A percentile compares a stretch with the other conserved stretches of the same genome.
Conservation (phyloP, 176 grass and related monocot genomes). For the Olyra latifolia region DNA sequence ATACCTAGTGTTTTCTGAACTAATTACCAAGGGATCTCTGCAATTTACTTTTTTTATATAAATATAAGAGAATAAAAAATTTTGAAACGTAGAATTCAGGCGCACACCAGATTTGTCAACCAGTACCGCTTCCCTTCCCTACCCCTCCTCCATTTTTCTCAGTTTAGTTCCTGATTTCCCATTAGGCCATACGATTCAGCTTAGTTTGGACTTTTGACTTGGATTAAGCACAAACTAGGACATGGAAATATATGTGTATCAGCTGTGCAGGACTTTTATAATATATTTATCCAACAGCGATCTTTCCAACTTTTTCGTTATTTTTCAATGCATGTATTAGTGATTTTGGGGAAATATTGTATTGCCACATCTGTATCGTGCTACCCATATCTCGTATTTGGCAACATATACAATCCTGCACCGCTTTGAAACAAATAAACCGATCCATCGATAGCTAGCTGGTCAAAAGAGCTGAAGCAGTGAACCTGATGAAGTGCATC, state of each 20-base stretch:
- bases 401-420: not conserved
- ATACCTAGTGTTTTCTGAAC: not conserved
- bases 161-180: not conserved
- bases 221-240: not conserved
- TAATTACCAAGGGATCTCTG: not conserved
- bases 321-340: not conserved
- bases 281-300: slow-evolving; percentile 12
- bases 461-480: not conserved
- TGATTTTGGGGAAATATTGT: not conserved
- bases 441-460: not conserved
- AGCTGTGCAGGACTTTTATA: slow-evolving; percentile 8
- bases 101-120: not conserved
- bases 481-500: not conserved
- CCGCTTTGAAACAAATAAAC: not conserved
- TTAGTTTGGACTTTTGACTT: not conserved
- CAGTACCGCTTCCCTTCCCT: slow-evolving; percentile 4
- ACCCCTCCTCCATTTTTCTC: not conserved
- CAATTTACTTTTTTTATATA: not conserved
- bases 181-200: not conserved
- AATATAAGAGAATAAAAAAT: not conserved
- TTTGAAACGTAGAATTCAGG: not conserved
- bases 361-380: not conserved
- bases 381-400: not conserved
- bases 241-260: not conserved
- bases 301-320: not conserved